phyloP scores from a whole-genome alignment of 129 eudicot genomes.

The Pittosporum tobira region DNA sequence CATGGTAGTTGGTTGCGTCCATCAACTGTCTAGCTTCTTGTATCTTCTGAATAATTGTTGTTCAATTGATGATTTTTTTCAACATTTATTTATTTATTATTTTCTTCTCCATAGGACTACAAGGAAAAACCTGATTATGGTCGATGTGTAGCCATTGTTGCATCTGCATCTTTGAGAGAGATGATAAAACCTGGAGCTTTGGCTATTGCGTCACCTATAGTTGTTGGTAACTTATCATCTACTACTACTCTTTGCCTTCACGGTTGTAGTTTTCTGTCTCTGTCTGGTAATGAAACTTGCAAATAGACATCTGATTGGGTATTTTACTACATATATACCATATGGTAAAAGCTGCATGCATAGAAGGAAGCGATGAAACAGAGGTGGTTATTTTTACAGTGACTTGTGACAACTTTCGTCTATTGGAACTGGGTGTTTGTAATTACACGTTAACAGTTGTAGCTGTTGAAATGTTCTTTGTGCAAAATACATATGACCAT shows the following conservation, averaged over 20 bases:
- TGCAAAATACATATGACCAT: no score
- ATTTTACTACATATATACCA: not conserved
- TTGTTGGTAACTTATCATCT: constrained; percentile 57
- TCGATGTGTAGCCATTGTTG: constrained; percentile 92
- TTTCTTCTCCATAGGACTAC: constrained; percentile 48
- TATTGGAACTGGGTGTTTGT: not conserved
- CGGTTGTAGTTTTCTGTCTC: not conserved
- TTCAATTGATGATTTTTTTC: constrained; percentile 6
- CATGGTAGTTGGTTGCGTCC: constrained; percentile 56
- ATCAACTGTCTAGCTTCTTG: constrained; percentile 1
- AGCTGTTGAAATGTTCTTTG: no score
- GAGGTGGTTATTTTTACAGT: constrained; percentile 1
- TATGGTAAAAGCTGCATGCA: no score
- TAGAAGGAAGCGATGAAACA: not conserved
- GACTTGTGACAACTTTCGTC: not conserved
- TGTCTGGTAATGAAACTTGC: not conserved
- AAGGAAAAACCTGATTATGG: constrained; percentile 95
- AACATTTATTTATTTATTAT: no score
- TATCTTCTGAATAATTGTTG: not conserved
- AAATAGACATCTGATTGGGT: not conserved
- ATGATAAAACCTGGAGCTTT: constrained; percentile 98
- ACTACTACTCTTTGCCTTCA: not conserved
- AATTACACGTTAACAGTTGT: no score
- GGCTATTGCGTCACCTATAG: constrained; percentile 83
- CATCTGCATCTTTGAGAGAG: constrained; percentile 96